Conservation (phyloP, 495 filamentous ascomycete genomes). For the Penicillium ochrochloron region DNA sequence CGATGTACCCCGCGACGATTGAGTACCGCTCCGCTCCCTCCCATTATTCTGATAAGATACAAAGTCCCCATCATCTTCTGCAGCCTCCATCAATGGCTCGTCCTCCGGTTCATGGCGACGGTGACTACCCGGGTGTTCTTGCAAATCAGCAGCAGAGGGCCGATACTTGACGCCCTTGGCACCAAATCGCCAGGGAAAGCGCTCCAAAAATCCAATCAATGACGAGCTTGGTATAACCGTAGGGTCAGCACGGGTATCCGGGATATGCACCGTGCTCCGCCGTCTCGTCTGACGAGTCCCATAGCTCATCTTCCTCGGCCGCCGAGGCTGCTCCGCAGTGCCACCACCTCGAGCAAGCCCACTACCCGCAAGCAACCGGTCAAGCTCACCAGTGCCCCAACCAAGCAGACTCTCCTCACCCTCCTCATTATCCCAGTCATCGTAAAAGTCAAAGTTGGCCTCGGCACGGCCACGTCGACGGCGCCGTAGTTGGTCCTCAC, state of each 20-base stretch:
- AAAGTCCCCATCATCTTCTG: slow-evolving; percentile 49
- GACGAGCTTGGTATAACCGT: slow-evolving; percentile 90
- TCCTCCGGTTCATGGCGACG: slow-evolving; percentile 58
- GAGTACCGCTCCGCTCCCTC: slow-evolving; percentile 77
- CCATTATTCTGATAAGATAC: slow-evolving; percentile 44
- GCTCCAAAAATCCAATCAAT: slow-evolving; percentile 81
- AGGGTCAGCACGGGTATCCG: slow-evolving; percentile 71
- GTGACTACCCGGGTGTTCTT: slow-evolving; percentile 75
- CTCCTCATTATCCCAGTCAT: slow-evolving; percentile 90
- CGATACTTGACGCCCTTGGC: slow-evolving; percentile 81
- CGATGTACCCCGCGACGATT: slow-evolving; percentile 78
- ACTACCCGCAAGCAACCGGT: slow-evolving; percentile 80
- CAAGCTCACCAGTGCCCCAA: slow-evolving; percentile 84
- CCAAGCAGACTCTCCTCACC: slow-evolving; percentile 65
- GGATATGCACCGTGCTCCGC: slow-evolving; percentile 66
- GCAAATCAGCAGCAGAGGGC: slow-evolving; percentile 87
- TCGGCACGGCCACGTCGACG: slow-evolving; percentile 72
- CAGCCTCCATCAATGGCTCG: slow-evolving; percentile 72
- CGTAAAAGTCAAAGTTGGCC: slow-evolving; percentile 95
- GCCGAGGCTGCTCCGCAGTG: slow-evolving; percentile 64
- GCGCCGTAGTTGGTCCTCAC: slow-evolving; percentile 74
- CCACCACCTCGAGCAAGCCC: slow-evolving; percentile 52
- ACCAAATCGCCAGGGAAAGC: slow-evolving; percentile 85
- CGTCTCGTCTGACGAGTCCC: slow-evolving; percentile 67
- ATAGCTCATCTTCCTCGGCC: slow-evolving; percentile 87